Percentiles rank a stretch among this genome's conserved stretches.
phyloP scores from a whole-genome alignment of 2,329 filamentous ascomycete species.

The Diplodia scrobiculata region DNA sequence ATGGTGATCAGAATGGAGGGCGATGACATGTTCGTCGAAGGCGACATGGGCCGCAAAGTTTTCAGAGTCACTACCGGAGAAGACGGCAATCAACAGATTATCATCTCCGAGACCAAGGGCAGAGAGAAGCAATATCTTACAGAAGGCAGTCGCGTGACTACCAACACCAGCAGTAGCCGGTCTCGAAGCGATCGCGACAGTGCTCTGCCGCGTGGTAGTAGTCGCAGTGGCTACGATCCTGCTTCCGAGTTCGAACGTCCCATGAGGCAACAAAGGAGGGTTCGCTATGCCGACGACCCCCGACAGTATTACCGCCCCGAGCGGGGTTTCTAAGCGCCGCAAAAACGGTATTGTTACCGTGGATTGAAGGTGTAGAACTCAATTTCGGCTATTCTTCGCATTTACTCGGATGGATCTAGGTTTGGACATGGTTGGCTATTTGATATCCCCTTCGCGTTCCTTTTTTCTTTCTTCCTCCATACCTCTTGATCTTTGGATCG shows the following conservation, averaged over 20 bases:
- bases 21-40: conserved; percentile 16
- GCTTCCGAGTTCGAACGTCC: background rate
- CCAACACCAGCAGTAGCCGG: conserved; percentile 21
- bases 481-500: background rate
- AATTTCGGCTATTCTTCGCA: background rate
- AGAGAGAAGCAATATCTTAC: conserved; percentile 18
- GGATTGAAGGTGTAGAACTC: background rate
- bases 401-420: background rate
- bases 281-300: conserved; percentile 6
- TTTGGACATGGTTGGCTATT: conserved; percentile 14
- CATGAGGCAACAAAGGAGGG: background rate
- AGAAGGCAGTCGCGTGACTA: conserved; percentile 22
- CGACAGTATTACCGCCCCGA: background rate
- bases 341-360: background rate
- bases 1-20: conserved; percentile 16
- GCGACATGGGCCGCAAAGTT: conserved; percentile 13
- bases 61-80: conserved; percentile 16
- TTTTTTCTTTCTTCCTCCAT: background rate
- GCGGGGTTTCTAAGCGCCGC: background rate
- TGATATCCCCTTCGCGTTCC: conserved; percentile 22
- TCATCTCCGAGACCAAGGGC: conserved; percentile 11
- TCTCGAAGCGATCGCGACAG: conserved; percentile 23
- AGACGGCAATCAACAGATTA: conserved; percentile 22
- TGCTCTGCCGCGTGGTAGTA: background rate
- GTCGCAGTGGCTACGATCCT: background rate